Base-by-base conservation (phyloP, 768 basidiomycete genomes). In the Pilatotrama ljubarskyi region DNA sequence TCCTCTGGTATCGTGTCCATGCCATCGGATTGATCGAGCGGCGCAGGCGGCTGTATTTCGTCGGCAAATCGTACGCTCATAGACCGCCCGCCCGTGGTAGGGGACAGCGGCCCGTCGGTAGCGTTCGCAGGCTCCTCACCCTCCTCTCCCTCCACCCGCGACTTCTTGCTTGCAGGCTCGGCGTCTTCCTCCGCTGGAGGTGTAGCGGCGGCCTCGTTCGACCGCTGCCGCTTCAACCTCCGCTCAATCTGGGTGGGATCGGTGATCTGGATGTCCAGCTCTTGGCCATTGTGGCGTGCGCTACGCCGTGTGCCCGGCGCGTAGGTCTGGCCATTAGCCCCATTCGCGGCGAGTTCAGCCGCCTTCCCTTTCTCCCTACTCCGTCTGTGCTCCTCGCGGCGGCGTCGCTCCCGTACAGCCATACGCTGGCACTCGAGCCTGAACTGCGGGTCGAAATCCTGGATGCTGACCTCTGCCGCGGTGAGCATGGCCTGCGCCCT, bases 401-500 rank as follows among this genome's bases (percentile, higher is more conserved):
- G 78, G 74, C 86, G 83, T 59, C 85, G 76, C 70, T 95, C 91
- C 51, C 87, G 78, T 38, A 74, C 80, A 14, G 92, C 90, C 91
- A 95, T 95, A 63, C 91, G 80, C 70, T 90, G 87, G 71, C 95
- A 98, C 71, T 98, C 96, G 26, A 86, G 58, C 51, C 79, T 77
- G 71, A 97, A 89, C 52, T 83, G 80, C 0, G 82, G 80, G 68
- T 96, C 95, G 66, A 95, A 93, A 68, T 91, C 90, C 66, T 90
- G 84, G 55, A 93, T 84, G 76, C 91, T 88, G 64, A 95, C 88
- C 69, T 97, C 81, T 1, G 91, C 81, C 17, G 91, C 89, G 22
- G 86, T 93, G 62, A 87, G 84, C 93, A 99, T 93, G 38, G 92
- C 88, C 61, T 93, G 89, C 0, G 96, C 92, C 62, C 88, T 89